Evolutionary conservation across 2,329 filamentous ascomycete species (phyloP), one percentile per base, ranked within the genome.

Genomic region (Pleurostoma richardsiae): DNA sequence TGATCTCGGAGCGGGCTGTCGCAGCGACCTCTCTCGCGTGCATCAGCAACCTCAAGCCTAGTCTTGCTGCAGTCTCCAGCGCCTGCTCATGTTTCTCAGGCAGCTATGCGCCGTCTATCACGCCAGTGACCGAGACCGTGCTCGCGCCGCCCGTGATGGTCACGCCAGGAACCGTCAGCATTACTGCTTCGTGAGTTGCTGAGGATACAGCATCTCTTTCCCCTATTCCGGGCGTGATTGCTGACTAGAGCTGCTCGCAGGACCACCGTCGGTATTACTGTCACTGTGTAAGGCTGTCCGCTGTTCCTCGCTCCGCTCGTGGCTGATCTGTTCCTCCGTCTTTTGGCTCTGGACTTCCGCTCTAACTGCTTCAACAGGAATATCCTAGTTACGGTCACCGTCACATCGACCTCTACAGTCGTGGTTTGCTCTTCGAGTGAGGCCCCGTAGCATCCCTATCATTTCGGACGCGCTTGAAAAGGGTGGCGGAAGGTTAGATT

Each of bases 71-170:
- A 6, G 2, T 44, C 10, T 28, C 42, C 4, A 44, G 42, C 28
- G 42, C 42, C 7, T 44, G 31, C 42, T 44, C 42, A 3, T 44
- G 42, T 33, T 44, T 44, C 42, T 44, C 42, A 6, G 31, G 26
- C 8, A 36, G 38, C 7, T 44, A 44, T 29, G 39, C 42, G n/a
- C 30, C 42, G 8, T 28, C 42, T 3, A 33, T 33, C 31, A 31
- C 36, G n/a, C 31, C 41, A 4, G 19, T 44, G 30, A 44, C 33
- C 30, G 33, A 36, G 33, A 36, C 33, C n/a, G 8, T 36, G 8
- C 8, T 36, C n/a, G 33, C 33, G 8, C 33, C 33, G 8, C 8
- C 33, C 8, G 33, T 36, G 8, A 36, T n/a, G 8, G 33, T 36
- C n/a, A 36, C 33, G 33, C 33, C 33, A 19, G 19, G 19, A 19